Conservation (phyloP, 768 basidiomycete genomes). For the Suillus hirtellus region DNA sequence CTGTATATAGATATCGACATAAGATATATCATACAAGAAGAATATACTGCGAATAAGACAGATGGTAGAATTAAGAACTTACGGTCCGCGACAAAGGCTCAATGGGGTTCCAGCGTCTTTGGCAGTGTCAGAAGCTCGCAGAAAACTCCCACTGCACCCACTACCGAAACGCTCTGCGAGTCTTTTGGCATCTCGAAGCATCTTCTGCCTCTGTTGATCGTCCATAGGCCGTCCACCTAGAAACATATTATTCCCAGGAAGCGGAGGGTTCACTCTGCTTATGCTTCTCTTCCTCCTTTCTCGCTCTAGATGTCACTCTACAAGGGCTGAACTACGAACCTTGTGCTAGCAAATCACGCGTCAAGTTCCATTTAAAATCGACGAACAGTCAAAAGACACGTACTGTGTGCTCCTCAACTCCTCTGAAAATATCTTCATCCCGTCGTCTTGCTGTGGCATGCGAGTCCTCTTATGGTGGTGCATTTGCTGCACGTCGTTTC, state of each 20-base stretch:
- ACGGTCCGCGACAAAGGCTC: background rate
- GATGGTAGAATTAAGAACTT: no score
- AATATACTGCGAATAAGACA: no score
- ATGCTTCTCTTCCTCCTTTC: conserved; percentile 33
- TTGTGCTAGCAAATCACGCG: conserved; percentile 36
- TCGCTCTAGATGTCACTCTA: conserved; percentile 50
- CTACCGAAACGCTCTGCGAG: conserved; percentile 83
- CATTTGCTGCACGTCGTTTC: conserved; percentile 69
- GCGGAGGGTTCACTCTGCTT: conserved; percentile 54
- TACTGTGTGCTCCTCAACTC: conserved; percentile 81
- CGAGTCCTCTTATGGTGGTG: conserved; percentile 37
- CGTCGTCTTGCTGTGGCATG: conserved; percentile 49
- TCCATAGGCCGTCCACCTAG: conserved; percentile 88
- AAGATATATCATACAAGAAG: no score
- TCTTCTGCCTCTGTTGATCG: conserved; percentile 72
- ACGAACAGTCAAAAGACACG: conserved; percentile 25
- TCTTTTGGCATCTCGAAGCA: conserved; percentile 79
- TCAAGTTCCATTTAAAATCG: background rate
- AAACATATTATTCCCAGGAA: conserved; percentile 97
- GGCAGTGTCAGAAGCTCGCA: conserved; percentile 28
- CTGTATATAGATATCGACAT: no score
- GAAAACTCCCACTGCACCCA: conserved; percentile 67
- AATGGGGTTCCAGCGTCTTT: conserved; percentile 7
- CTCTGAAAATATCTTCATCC: conserved; percentile 68
- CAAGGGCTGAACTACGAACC: conserved; percentile 52